These are phyloP conservation scores for Metschnikowia rubicola DNA, from an alignment of 805 yeast genomes.

Conservation along the genomic window DNA sequence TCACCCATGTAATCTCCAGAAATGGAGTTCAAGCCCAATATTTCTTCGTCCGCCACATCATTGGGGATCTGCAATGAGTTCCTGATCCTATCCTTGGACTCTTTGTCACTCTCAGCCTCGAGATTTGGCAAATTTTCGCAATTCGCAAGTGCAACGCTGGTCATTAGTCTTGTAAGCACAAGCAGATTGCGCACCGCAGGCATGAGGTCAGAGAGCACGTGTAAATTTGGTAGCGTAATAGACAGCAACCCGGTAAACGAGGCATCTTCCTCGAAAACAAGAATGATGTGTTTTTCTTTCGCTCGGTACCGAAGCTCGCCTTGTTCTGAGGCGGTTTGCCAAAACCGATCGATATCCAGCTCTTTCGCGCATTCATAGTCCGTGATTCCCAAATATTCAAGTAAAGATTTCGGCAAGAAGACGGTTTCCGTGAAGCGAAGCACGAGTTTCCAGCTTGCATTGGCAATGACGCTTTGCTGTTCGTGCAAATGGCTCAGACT, in stretches of 20 bases:
- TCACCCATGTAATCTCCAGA: constrained; percentile 16
- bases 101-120: constrained; percentile 3
- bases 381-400: constrained; percentile 30
- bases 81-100: constrained; percentile 27
- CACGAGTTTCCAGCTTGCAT: constrained; percentile 23
- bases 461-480: constrained; percentile 2
- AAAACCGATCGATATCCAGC: neutral
- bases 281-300: neutral
- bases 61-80: constrained; percentile 33
- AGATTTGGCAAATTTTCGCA: neutral
- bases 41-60: constrained; percentile 39
- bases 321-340: neutral
- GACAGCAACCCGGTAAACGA: constrained; percentile 22
- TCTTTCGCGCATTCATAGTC: constrained; percentile 3
- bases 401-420: constrained; percentile 24
- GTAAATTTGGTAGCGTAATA: constrained; percentile 22
- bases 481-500: constrained; percentile 3
- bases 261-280: constrained; percentile 11
- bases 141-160: constrained; percentile 9
- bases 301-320: constrained; percentile 5
- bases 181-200: constrained; percentile 32
- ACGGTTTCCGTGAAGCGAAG: constrained; percentile 27
- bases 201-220: constrained; percentile 24
- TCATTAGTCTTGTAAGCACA: constrained; percentile 20
- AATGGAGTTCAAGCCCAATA: constrained; percentile 31